Conservation (phyloP, 2,329 filamentous ascomycete genomes). For the Stylonectria norvegica region DNA sequence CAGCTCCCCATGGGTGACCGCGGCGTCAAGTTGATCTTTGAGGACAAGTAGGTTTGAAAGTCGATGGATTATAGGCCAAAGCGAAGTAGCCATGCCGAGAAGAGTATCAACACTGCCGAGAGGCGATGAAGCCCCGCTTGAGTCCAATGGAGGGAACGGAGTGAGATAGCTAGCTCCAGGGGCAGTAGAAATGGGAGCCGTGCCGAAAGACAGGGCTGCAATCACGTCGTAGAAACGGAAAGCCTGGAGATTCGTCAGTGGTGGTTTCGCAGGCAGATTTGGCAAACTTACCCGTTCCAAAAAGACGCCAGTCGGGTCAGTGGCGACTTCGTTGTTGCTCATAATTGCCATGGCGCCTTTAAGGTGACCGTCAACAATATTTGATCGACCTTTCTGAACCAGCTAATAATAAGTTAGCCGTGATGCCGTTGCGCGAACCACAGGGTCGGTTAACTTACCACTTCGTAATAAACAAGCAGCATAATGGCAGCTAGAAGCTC, state of each 20-base stretch:
- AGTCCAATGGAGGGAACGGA: conserved; percentile 46
- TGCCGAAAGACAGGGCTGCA: conserved; percentile 58
- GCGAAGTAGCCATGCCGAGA: conserved; percentile 58
- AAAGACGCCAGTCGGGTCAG: conserved; percentile 53
- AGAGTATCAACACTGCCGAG: conserved; percentile 55
- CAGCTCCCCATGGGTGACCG: conserved; percentile 38
- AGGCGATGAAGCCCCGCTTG: conserved; percentile 43
- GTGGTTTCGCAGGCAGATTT: neutral
- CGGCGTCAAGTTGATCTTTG: conserved; percentile 49
- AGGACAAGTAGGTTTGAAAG: conserved; percentile 53
- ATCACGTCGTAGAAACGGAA: conserved; percentile 66
- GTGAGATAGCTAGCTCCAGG: conserved; percentile 45
- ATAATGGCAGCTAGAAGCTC: conserved; percentile 60
- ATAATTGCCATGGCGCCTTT: conserved; percentile 62
- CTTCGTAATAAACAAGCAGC: conserved; percentile 61
- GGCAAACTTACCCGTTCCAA: conserved; percentile 50
- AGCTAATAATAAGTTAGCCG: conserved; percentile 44
- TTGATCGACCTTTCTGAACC: conserved; percentile 57
- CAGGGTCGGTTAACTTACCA: conserved; percentile 51
- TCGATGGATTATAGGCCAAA: conserved; percentile 62
- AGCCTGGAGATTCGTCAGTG: conserved; percentile 42
- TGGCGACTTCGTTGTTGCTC: conserved; percentile 42
- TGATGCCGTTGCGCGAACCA: too few species aligned
- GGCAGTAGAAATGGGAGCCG: conserved; percentile 51
- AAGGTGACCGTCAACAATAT: conserved; percentile 58